A percentile compares a stretch with the other conserved stretches of the same genome.
Evolutionary conservation across 176 grass and related monocot genomes (phyloP).

Genomic region (Sorghum bicolor): Sorghum_bicolor_NCBIv3 NC_012877.2:12068001-12068500

Average conservation of each 20-base stretch:
- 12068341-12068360: conserved; percentile 39
- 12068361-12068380: conserved; percentile 32
- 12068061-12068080: not conserved
- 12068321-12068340: not conserved
- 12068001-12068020: conserved; percentile 6
- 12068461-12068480: not conserved
- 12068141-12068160: not conserved
- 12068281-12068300: conserved; percentile 40
- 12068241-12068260: not conserved
- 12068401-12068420: conserved; percentile 2
- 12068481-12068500: not conserved
- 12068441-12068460: not conserved
- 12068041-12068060: conserved; percentile 14
- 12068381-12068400: conserved; percentile 5
- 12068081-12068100: not conserved
- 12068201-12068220: not conserved
- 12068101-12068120: not conserved
- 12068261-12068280: not conserved
- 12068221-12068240: conserved; percentile 39
- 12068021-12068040: conserved; percentile 29
- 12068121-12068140: not conserved
- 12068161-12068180: not conserved
- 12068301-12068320: conserved; percentile 22
- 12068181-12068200: not conserved
- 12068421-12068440: conserved; percentile 1